Percentiles rank a stretch among this genome's conserved stretches.
Conservation (phyloP, 106 monocot genomes). For the Dendrobium nobile region DNA sequence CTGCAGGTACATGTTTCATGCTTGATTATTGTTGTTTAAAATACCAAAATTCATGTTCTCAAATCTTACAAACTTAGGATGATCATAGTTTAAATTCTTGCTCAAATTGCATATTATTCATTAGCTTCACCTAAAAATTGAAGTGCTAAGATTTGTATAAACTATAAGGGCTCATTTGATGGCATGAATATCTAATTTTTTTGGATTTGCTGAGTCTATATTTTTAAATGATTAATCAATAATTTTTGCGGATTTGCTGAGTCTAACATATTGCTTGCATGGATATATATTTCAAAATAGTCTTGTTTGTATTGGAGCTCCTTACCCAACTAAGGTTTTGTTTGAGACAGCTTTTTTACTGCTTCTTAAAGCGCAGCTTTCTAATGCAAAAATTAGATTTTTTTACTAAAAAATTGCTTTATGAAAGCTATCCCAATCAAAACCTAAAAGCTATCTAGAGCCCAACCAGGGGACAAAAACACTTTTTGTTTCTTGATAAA, state of each 20-base stretch:
- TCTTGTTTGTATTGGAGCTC: neutral
- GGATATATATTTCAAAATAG: neutral
- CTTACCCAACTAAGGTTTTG: neutral
- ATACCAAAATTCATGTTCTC: neutral
- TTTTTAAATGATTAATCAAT: too few species aligned
- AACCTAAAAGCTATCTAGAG: neutral
- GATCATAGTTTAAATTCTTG: neutral
- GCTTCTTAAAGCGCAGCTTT: too few species aligned
- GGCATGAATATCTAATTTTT: too few species aligned
- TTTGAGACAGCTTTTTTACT: too few species aligned
- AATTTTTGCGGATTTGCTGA: too few species aligned
- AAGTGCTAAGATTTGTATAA: too few species aligned
- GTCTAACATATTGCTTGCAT: neutral
- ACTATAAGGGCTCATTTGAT: too few species aligned
- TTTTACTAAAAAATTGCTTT: too few species aligned
- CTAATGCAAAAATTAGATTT: too few species aligned
- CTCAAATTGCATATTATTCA: neutral
- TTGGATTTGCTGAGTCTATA: too few species aligned
- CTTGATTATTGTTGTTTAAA: neutral
- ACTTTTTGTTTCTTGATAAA: neutral
- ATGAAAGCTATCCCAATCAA: too few species aligned
- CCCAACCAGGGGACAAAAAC: neutral
- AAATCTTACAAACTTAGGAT: neutral
- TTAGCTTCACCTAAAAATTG: neutral
- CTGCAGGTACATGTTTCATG: conserved; percentile 47